Conservation (phyloP, 208 protist genomes). For the Balamuthia mandrillaris region DNA sequence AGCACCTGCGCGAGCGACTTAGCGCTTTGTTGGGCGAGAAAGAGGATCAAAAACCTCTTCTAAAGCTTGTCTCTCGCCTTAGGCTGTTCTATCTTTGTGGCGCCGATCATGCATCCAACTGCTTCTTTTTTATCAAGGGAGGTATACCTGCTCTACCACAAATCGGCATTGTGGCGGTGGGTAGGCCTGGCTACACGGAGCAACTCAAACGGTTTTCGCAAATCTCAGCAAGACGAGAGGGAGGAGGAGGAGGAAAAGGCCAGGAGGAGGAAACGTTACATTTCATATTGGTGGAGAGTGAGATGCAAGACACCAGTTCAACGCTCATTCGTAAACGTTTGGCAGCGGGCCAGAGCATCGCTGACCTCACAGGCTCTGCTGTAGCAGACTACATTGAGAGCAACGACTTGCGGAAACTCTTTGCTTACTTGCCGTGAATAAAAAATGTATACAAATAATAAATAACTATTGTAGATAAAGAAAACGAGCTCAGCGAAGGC, state of each 20-base stretch:
- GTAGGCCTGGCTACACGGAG: slow-evolving; percentile 1
- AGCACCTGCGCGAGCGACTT: too few relatives aligned
- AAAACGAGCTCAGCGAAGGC: too few relatives aligned
- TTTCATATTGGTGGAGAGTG: too few relatives aligned
- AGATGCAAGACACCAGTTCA: too few relatives aligned
- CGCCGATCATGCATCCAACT: not conserved
- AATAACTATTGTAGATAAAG: not conserved
- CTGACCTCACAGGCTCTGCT: not conserved
- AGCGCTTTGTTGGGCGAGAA: too few relatives aligned
- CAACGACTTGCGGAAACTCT: not conserved
- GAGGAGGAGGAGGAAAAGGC: too few relatives aligned
- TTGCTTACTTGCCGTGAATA: not conserved
- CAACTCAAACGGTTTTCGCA: not conserved
- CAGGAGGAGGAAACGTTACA: too few relatives aligned
- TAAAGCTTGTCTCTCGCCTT: too few relatives aligned
- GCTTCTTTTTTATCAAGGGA: not conserved
- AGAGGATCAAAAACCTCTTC: too few relatives aligned
- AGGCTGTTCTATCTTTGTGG: not conserved
- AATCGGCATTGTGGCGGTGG: not conserved
- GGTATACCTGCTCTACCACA: not conserved
- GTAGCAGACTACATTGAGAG: not conserved
- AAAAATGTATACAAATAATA: not conserved
- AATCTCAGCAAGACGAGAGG: too few relatives aligned
- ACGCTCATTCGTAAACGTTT: not conserved
- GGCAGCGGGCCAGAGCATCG: not conserved